Evolutionary conservation across 768 basidiomycete genomes (phyloP).

Genomic region (Trametes punicea): DNA sequence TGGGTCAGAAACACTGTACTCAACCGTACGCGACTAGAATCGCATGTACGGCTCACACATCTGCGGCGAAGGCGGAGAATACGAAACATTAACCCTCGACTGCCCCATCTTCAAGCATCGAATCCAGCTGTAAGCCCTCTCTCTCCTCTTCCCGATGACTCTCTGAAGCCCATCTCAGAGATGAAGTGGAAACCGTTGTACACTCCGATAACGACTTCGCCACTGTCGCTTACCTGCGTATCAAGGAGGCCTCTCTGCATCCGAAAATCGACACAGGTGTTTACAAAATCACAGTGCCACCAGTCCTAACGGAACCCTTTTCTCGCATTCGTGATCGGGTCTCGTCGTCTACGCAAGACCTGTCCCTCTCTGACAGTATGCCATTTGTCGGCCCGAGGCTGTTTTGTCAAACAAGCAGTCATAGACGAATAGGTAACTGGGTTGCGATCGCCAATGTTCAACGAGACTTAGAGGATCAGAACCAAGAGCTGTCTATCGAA

Average conservation of each 20-base stretch:
- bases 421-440: slow-evolving; percentile 54
- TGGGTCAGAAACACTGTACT: background rate
- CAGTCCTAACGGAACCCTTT: slow-evolving; percentile 49
- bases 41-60: slow-evolving; percentile 83
- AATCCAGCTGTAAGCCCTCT: slow-evolving; percentile 57
- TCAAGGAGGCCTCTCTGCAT: slow-evolving; percentile 65
- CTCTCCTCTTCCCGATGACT: background rate
- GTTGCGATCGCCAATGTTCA: slow-evolving; percentile 62
- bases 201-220: slow-evolving; percentile 82
- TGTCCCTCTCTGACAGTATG: background rate
- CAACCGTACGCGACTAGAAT: slow-evolving; percentile 46
- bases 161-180: background rate
- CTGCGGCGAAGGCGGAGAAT: slow-evolving; percentile 98
- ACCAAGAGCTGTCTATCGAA: slow-evolving; percentile 45
- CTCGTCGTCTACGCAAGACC: background rate
- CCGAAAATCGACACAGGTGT: slow-evolving; percentile 40
- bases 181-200: slow-evolving; percentile 73
- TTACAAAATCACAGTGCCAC: slow-evolving; percentile 40
- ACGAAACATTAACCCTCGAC: slow-evolving; percentile 90
- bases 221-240: slow-evolving; percentile 85
- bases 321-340: slow-evolving; percentile 15
- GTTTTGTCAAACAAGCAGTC: background rate
- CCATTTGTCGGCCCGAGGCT: no score
- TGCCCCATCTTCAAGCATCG: slow-evolving; percentile 82
- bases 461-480: slow-evolving; percentile 10